Conservation (phyloP, 1,284 basidiomycete genomes). For the Agaricales sp. region DNA sequence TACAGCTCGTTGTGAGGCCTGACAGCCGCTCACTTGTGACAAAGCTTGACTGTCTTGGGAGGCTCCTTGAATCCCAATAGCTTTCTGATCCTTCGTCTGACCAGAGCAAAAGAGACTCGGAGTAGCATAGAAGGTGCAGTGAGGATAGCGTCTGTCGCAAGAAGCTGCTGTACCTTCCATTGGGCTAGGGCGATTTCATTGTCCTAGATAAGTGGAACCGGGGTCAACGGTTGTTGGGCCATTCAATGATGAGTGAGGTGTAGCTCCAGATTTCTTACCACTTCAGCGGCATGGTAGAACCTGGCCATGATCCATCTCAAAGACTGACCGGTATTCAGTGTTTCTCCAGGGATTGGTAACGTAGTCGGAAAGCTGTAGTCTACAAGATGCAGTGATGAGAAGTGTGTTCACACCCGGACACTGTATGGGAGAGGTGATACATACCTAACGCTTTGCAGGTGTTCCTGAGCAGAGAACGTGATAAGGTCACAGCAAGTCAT, state of each 20-base stretch:
- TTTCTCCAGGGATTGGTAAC: neutral
- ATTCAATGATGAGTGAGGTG: neutral
- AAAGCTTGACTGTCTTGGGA: too few relatives aligned
- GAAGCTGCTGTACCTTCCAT: neutral
- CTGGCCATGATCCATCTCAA: neutral
- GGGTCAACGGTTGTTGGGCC: neutral
- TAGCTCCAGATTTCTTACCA: neutral
- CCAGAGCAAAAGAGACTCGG: too few relatives aligned
- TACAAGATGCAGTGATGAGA: neutral
- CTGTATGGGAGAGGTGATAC: neutral
- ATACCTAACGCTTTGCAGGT: neutral
- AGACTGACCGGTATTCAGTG: neutral
- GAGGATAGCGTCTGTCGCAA: too few relatives aligned
- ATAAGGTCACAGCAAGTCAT: neutral
- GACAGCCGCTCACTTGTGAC: too few relatives aligned
- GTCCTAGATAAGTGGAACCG: neutral
- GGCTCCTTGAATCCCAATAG: too few relatives aligned
- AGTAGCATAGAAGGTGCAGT: too few relatives aligned
- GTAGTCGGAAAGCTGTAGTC: neutral
- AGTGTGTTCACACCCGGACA: neutral
- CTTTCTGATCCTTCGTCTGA: too few relatives aligned
- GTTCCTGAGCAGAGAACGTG: neutral
- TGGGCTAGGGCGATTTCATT: neutral
- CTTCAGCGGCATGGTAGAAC: too few relatives aligned
- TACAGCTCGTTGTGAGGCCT: too few relatives aligned